Evolutionary conservation across 257 asterid genomes (phyloP).

Genomic region (Gynochthodes officinalis): DNA sequence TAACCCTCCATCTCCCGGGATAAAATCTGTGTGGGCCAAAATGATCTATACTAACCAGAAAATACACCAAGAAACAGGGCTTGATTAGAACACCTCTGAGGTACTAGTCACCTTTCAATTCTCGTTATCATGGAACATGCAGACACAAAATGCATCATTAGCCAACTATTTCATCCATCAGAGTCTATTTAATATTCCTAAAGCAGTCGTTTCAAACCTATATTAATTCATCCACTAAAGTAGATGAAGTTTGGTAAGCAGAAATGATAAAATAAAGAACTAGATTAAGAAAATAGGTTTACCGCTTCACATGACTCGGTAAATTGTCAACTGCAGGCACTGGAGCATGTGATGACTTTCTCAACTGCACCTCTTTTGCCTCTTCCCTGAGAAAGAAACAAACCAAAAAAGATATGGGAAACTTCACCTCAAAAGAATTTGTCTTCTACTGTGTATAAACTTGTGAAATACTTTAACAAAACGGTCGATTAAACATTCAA

Average conservation of each 20-base stretch:
- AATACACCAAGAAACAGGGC: not conserved
- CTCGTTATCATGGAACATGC: not conserved
- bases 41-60: not conserved
- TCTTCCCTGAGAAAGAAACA: constrained; percentile 54
- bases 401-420: not conserved
- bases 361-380: constrained; percentile 55
- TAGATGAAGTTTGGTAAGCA: not conserved
- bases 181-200: not conserved
- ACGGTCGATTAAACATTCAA: not conserved
- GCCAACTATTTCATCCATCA: not conserved
- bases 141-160: not conserved
- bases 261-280: not conserved
- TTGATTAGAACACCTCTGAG: not conserved
- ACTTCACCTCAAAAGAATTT: not conserved
- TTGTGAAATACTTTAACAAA: not conserved
- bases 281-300: not conserved
- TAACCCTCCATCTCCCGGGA: not conserved
- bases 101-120: not conserved
- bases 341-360: constrained; percentile 28
- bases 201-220: not conserved
- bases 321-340: constrained; percentile 24
- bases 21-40: not conserved
- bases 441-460: not conserved
- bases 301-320: constrained; percentile 61
- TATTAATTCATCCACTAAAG: not conserved